A percentile compares a stretch with the other conserved stretches of the same genome.
Conservation (phyloP, 2,329 filamentous ascomycete genomes). For the Dichotomopilus funicola region DNA sequence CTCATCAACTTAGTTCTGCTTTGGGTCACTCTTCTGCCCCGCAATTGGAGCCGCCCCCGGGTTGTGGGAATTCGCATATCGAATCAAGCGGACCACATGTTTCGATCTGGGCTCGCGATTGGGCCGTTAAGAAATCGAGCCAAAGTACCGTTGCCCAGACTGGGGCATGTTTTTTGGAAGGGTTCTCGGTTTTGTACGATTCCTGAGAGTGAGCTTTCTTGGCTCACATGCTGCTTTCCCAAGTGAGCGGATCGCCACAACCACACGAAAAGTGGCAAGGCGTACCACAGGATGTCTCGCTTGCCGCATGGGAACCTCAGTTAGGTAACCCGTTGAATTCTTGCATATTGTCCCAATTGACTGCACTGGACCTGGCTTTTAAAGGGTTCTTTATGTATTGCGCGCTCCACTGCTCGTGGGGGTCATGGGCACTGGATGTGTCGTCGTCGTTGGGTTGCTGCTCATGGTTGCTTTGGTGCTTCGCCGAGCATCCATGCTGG, state of each 20-base stretch:
- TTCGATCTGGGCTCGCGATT: constrained; percentile 16
- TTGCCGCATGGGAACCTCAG: constrained; percentile 5
- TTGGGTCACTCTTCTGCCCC: constrained; percentile 5
- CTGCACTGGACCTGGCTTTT: neutral
- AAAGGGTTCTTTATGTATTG: neutral
- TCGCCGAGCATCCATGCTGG: no score
- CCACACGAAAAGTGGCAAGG: neutral
- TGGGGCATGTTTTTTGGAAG: neutral
- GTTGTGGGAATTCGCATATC: constrained; percentile 14
- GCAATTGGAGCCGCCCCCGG: neutral
- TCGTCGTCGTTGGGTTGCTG: no score
- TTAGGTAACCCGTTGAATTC: constrained; percentile 8
- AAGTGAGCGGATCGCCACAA: neutral
- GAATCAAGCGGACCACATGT: constrained; percentile 20
- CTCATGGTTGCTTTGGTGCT: no score
- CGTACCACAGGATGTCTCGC: neutral
- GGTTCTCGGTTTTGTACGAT: neutral
- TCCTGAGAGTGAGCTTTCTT: no score
- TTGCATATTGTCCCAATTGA: neutral
- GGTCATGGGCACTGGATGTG: no score
- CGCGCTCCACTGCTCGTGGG: neutral
- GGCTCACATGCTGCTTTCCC: no score
- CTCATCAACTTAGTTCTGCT: neutral
- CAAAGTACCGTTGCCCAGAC: neutral
- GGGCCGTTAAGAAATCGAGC: constrained; percentile 1